A percentile compares a stretch with the other conserved stretches of the same genome.
These are phyloP conservation scores for Strigomonas oncopelti DNA, from an alignment of 208 protist species.

Conservation along the genomic window DNA sequence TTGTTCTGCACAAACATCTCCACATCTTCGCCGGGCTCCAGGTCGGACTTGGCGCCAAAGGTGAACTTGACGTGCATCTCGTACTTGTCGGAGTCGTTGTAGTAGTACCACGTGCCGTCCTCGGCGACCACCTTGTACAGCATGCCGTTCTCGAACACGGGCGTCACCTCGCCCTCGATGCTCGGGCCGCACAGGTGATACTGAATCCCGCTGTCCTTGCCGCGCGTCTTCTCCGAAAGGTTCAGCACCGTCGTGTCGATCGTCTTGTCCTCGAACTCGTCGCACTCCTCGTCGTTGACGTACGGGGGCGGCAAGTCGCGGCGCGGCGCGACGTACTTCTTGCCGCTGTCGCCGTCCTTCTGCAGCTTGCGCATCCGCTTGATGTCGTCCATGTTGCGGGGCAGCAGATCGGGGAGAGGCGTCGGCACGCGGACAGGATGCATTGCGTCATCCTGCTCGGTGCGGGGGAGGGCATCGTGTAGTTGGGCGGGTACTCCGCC, in stretches of 20 bases:
- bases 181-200: conserved; percentile 47
- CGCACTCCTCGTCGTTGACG: conserved; percentile 78
- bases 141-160: conserved; percentile 64
- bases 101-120: conserved; percentile 72
- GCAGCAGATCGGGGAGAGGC: conserved; percentile 66
- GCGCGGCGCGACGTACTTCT: conserved; percentile 53
- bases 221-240: conserved; percentile 34
- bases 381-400: conserved; percentile 70
- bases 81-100: conserved; percentile 85
- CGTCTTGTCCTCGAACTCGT: conserved; percentile 79
- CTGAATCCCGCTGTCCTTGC: conserved; percentile 11
- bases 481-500: conserved; percentile 35
- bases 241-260: conserved; percentile 48
- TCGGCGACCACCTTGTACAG: conserved; percentile 61
- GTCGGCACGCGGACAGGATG: conserved; percentile 50
- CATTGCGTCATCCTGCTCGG: conserved; percentile 50
- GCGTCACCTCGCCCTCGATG: conserved; percentile 42
- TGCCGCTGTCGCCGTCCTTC: conserved; percentile 45
- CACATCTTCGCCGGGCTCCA: conserved; percentile 52
- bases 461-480: conserved; percentile 47
- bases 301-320: conserved; percentile 63
- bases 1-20: conserved; percentile 57
- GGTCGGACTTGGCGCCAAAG: conserved; percentile 58
- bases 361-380: conserved; percentile 56
- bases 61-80: conserved; percentile 79